Base-by-base conservation (phyloP, 257 asterid species). In the Echium plantagineum region DNA sequence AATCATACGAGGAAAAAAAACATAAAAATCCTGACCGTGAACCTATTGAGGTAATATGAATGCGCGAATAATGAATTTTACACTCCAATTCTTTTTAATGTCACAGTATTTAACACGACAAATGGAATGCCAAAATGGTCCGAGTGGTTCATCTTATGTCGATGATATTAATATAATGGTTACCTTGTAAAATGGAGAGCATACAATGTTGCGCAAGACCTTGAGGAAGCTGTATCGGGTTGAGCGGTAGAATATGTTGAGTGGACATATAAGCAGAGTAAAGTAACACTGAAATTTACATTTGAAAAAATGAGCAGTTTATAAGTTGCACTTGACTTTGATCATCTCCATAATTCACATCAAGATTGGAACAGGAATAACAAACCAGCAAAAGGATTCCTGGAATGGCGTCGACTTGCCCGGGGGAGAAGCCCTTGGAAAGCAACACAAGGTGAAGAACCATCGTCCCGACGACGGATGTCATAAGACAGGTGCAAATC, bases 101-200 rank as follows among this genome's bases (percentile, higher is more conserved):
- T 1, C 46, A 35, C 38, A n/a, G n/a, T n/a, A n/a, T n/a, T n/a
- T n/a, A n/a, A n/a, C n/a, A n/a, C n/a, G n/a, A n/a, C n/a, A n/a
- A n/a, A n/a, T n/a, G n/a, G n/a, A n/a, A n/a, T n/a, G n/a, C n/a
- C n/a, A n/a, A n/a, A n/a, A n/a, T n/a, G n/a, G n/a, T n/a, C n/a
- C n/a, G n/a, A n/a, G n/a, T n/a, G n/a, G n/a, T 3, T 24, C 3
- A 24, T 24, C 26, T 24, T 24, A 28, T 6, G 38, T 31, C 1
- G 38, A 31, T 5, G 38, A n/a, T n/a, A n/a, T n/a, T n/a, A n/a
- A 7, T 7, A 31, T 31, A 31, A 38, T 47, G 3, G 24, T 42
- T 69, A 83, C 96, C 99, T 86, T 93, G 71, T 93, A 89, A 52
- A 89, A 84, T 3, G 99, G 99, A 56, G 98, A 86, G 80, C 89